These are phyloP conservation scores for Ilyonectria sp. DNA, from an alignment of 2,329 filamentous ascomycete species.

Conservation along the genomic window DNA sequence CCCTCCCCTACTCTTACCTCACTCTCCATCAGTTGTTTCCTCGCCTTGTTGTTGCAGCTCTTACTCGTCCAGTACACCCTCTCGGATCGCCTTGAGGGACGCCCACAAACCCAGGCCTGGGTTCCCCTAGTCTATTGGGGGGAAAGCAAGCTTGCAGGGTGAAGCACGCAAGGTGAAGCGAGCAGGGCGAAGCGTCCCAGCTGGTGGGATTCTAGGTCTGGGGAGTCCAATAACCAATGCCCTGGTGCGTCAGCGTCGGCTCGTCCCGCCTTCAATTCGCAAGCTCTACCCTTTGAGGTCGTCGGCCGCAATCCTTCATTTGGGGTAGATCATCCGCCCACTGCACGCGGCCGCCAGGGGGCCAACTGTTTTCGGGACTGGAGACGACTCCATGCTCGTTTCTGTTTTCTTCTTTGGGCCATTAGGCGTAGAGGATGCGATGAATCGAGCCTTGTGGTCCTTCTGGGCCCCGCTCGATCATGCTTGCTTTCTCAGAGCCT, in stretches of 20 bases:
- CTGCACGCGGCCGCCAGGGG: slow-evolving; percentile 30
- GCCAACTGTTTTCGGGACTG: slow-evolving; percentile 39
- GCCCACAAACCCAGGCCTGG: slow-evolving; percentile 17
- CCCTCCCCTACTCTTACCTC: slow-evolving; percentile 3
- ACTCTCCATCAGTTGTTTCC: slow-evolving; percentile 21
- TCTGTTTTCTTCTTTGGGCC: slow-evolving; percentile 28
- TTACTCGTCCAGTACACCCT: slow-evolving; percentile 15
- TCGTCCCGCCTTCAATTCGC: slow-evolving; percentile 47
- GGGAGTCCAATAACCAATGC: slow-evolving; percentile 36
- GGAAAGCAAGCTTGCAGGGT: slow-evolving; percentile 20
- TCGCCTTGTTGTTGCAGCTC: slow-evolving; percentile 22
- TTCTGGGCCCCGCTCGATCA: background rate
- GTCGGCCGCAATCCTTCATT: slow-evolving; percentile 26
- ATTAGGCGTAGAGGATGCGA: slow-evolving; percentile 29
- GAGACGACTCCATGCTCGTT: slow-evolving; percentile 32
- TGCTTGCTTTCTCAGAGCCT: slow-evolving; percentile 17
- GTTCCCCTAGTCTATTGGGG: slow-evolving; percentile 22
- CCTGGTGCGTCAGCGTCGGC: slow-evolving; percentile 42
- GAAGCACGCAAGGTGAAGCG: slow-evolving; percentile 21
- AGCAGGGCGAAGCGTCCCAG: slow-evolving; percentile 32
- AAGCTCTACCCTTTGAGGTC: slow-evolving; percentile 42
- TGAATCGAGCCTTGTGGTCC: slow-evolving; percentile 16
- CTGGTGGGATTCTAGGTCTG: slow-evolving; percentile 38
- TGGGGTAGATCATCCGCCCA: slow-evolving; percentile 34
- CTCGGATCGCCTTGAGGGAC: slow-evolving; percentile 21